Evolutionary conservation across 176 grass and related monocot genomes (phyloP).

Genomic region (Cocos nucifera): DNA sequence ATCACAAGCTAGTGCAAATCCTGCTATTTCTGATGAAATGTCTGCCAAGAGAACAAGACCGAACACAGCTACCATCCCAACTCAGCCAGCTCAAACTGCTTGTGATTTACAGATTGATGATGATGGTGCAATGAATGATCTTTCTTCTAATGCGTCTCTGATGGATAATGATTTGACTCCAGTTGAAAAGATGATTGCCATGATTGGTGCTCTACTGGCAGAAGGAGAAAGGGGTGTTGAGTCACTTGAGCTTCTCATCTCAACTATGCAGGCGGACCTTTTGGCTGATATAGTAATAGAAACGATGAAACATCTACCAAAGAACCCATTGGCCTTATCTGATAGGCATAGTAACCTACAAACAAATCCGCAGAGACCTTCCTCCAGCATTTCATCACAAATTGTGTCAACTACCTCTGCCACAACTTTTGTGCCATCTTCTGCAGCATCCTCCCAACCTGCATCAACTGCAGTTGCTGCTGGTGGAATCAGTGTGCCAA

Average conservation of each 20-base stretch:
- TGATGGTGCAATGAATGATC: conserved; percentile 21
- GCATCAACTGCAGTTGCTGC: conserved; percentile 11
- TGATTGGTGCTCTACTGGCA: conserved; percentile 95
- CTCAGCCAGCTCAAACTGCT: conserved; percentile 19
- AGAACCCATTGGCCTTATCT: conserved; percentile 15
- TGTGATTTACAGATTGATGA: conserved; percentile 32
- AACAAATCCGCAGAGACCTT: conserved; percentile 28
- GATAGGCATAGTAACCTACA: conserved; percentile 21
- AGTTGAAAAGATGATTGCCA: conserved; percentile 96
- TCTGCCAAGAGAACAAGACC: conserved; percentile 56
- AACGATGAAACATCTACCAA: conserved; percentile 91
- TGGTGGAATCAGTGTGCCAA: conserved; percentile 23
- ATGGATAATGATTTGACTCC: conserved; percentile 54
- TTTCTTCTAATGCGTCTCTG: conserved; percentile 36
- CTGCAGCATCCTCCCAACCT: conserved; percentile 19
- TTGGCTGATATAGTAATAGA: conserved; percentile 99
- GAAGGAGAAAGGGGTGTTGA: conserved; percentile 97
- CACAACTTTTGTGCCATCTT: conserved; percentile 2
- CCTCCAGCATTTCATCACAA: conserved; percentile 14
- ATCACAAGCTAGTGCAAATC: conserved; percentile 37
- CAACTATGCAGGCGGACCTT: conserved; percentile 79
- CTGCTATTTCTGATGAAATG: conserved; percentile 33
- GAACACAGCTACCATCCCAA: conserved; percentile 24
- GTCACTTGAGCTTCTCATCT: conserved; percentile 85
- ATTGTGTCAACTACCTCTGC: conserved; percentile 17